Base-by-base conservation (phyloP, 2,329 filamentous ascomycete genomes). In the Verticillium tricorpus region DNA sequence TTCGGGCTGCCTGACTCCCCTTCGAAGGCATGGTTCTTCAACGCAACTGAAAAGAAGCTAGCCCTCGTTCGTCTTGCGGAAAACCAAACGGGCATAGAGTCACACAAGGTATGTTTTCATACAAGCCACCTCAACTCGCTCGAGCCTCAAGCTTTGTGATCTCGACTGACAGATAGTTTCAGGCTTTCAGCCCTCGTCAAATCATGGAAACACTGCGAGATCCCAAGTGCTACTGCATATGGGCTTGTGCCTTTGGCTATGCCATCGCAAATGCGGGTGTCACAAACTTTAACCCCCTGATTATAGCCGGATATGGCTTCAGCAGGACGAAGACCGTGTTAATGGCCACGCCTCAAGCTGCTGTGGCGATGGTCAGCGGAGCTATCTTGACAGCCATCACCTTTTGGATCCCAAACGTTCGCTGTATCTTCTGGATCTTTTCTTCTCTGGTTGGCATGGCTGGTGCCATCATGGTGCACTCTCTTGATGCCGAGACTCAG, bases 221-320 rank as follows among this genome's bases (percentile, higher is more conserved):
- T 60, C 75, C 78, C 14, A 84, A 85, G 70, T 82, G 78, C 0
- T 84, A 85, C 68, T 77, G 90, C 4, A 90, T 86, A 77, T 89
- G 57, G 80, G 71, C 31, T 84, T 90, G 76, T 76, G 83, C 0
- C 69, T 90, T 37, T 78, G 87, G 19, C 81, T 89, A 89, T 67
- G 87, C 88, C 60, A 90, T 91, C 25, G 86, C 88, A 57, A 86
- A 90, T 64, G 85, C 87, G 60, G 89, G 89, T 70, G 84, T 91
- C 69, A 89, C 90, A 71, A 80, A 86, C 68, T 80, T 87, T 67
- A 79, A 79, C 66, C 76, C 85, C 57, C 77, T 87, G 45, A 86
- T 90, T 64, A 76, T 88, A 37, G 87, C 88, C 63, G 85, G 85
- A 64, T 74, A 71, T n/a, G 73, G 73, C 0, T 75, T 72, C 57